Evolutionary conservation across 257 asterid genomes (phyloP).

Genomic region (Craterostigma plantagineum): DNA sequence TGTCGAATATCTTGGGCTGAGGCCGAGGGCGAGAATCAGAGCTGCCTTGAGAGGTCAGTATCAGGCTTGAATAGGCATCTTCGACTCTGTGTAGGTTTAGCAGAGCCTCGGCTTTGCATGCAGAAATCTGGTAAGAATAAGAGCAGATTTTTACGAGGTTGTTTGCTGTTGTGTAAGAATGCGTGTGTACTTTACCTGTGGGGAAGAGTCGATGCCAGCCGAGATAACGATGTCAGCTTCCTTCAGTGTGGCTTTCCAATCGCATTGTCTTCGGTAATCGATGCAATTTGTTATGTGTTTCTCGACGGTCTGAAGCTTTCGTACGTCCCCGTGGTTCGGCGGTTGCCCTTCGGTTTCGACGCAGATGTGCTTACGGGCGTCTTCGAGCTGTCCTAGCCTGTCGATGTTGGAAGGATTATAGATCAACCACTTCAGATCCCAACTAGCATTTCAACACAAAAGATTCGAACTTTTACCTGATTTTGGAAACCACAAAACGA

Average conservation of each 20-base stretch:
- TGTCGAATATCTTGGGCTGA: constrained; percentile 36
- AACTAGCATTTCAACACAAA: too few species aligned
- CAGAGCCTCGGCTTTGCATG: constrained; percentile 79
- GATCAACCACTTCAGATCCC: too few species aligned
- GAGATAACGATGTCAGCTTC: constrained; percentile 58
- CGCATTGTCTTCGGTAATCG: constrained; percentile 43
- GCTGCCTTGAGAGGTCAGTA: constrained; percentile 7
- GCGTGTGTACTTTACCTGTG: constrained; percentile 45
- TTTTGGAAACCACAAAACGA: too few species aligned
- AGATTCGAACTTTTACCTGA: too few species aligned
- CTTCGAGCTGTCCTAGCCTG: constrained; percentile 74
- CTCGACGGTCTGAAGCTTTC: constrained; percentile 52
- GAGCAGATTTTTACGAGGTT: constrained; percentile 12
- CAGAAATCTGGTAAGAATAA: constrained; percentile 48
- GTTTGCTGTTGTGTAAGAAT: background rate
- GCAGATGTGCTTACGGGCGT: constrained; percentile 44
- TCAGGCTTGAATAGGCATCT: constrained; percentile 33
- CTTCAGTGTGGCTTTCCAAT: constrained; percentile 40
- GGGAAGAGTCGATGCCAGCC: constrained; percentile 59
- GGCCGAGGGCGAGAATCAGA: constrained; percentile 11
- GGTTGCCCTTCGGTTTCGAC: constrained; percentile 18
- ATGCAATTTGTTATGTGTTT: constrained; percentile 38
- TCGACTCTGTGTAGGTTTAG: constrained; percentile 55
- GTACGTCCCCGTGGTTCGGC: constrained; percentile 29
- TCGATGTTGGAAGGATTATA: constrained; percentile 16